Evolutionary conservation across 306 rosid genomes (phyloP), one percentile per base, ranked within the genome.

Genomic region (Abrus pulchellus): DNA sequence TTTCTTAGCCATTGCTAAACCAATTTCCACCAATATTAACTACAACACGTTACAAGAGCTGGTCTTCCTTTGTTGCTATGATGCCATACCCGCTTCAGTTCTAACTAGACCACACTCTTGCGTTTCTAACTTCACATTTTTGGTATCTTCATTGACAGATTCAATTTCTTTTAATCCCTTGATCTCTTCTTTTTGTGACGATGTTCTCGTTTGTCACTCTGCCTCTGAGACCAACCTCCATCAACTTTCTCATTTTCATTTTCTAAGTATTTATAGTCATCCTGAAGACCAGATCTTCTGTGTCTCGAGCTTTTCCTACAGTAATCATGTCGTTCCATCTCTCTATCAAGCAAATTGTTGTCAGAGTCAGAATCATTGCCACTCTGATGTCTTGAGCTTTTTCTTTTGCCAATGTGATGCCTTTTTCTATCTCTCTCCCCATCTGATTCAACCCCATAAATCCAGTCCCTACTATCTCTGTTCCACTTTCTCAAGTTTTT

Each of bases 401-500:
- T 71, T 48, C 87, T 85, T 80, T 76, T 68, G 36, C 63, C 33
- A 7, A 12, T 40, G 38, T 27, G 71, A 71, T 28, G 85, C 76
- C 72, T 80, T 72, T 70, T 69, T 48, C 68, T 50, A 29, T 75
- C 68, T 47, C 75, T 61, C 44, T 84, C 49, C 40, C 50, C 68
- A 41, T 75, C 88, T 34, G 68, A 48, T 40, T 32, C 82, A 13
- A 74, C 57, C 72, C 82, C 90, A 54, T 20, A 85, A 75, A 49
- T 59, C 59, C 78, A 55, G 34, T 49, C 70, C 73, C 60, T 47
- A 11, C 34, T 57, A 57, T 84, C 86, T 49, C 66, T 10, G 38
- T 52, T 10, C 79, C 44, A 38, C 71, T 77, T 73, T 72, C 80
- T 84, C 29, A 90, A 81, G 83, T 84, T 85, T 81, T 75, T 83